Base-by-base conservation (phyloP, 257 asterid genomes). In the Solanum pennellii region DNA sequence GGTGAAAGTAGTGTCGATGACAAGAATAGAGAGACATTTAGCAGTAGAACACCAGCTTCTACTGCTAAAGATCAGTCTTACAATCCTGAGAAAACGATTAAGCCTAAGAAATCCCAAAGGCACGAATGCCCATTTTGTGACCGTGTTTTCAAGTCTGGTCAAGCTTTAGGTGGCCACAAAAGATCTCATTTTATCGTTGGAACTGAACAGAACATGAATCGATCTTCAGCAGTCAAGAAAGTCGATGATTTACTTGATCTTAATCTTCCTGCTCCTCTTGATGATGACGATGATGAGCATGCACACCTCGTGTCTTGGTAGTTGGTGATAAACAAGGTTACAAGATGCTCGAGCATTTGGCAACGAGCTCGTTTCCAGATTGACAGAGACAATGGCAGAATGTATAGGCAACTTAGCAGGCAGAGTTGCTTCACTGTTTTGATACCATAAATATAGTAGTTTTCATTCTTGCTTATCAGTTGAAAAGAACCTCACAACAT, bases 141-240 rank as follows among this genome's bases (percentile, higher is more conserved):
- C 86, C 90, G 96, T 79, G 93, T 95, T 84, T 97, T 97, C 89
- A 97, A 95, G 94, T 94, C 95, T 56, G 99, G 99, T 21, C 99
- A 95, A 87, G 99, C 99, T 29, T 92, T 97, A 52, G 99, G 99
- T 29, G 99, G 99, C 47, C 99, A 96, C 76, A 96, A 96, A 90
- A 93, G 98, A 93, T 94, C 98, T 16, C 99, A 96, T 93, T 94
- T 94, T 77, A 87, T 96, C 15, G 92, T 91, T 16, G 93, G 92
- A n/a, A 86, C 89, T 49, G 91, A 85, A 20, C 95, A 88, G 65
- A 90, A 66, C 69, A 90, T 44, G 75, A 89, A 80, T 86, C 94
- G 85, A 23, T 69, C 89, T 29, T 89, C 90, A 7, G 89, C 84
- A 11, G 88, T 15, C 79, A 93, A 93, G 91, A 83, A 92, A 18